Evolutionary conservation across 73 alveolate species (phyloP).

Genomic region (Stentor roeselii): DNA sequence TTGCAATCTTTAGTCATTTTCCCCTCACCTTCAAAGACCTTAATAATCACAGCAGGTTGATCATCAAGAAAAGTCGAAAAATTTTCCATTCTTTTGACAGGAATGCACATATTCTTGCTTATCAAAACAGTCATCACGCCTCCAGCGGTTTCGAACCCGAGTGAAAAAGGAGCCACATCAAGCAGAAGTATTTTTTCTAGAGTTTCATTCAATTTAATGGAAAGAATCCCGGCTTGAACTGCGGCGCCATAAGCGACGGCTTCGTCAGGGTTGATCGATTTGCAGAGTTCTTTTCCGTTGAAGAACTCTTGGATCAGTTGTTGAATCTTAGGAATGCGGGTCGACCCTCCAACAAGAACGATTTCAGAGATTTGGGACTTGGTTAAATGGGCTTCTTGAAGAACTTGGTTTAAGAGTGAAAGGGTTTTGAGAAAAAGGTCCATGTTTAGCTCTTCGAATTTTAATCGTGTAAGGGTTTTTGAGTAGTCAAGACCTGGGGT

Average conservation of each 20-base stretch:
- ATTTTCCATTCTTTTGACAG: constrained; percentile 93
- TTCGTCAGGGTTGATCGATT: constrained; percentile 53
- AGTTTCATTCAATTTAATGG: constrained; percentile 90
- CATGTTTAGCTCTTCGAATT: constrained; percentile 64
- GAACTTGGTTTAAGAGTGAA: constrained; percentile 73
- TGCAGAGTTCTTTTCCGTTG: constrained; percentile 44
- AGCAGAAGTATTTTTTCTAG: constrained; percentile 69
- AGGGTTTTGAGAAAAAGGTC: constrained; percentile 64
- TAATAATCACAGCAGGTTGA: constrained; percentile 91
- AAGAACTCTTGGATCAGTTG: constrained; percentile 78
- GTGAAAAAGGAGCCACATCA: constrained; percentile 78
- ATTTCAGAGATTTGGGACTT: constrained; percentile 91
- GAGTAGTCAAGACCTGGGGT: constrained; percentile 93
- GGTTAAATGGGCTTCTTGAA: constrained; percentile 88
- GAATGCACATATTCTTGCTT: constrained; percentile 96
- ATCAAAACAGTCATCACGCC: constrained; percentile 89
- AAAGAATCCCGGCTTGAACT: constrained; percentile 74
- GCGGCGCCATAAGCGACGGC: constrained; percentile 89
- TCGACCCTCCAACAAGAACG: constrained; percentile 96
- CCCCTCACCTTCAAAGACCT: constrained; percentile 99
- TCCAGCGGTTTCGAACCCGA: constrained; percentile 72
- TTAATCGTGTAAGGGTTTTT: constrained; percentile 84
- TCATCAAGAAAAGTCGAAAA: constrained; percentile 96
- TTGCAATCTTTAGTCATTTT: constrained; percentile 96
- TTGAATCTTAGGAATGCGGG: constrained; percentile 96